Conservation (phyloP, 345 rosid species). For the Erodium maritimum region DNA sequence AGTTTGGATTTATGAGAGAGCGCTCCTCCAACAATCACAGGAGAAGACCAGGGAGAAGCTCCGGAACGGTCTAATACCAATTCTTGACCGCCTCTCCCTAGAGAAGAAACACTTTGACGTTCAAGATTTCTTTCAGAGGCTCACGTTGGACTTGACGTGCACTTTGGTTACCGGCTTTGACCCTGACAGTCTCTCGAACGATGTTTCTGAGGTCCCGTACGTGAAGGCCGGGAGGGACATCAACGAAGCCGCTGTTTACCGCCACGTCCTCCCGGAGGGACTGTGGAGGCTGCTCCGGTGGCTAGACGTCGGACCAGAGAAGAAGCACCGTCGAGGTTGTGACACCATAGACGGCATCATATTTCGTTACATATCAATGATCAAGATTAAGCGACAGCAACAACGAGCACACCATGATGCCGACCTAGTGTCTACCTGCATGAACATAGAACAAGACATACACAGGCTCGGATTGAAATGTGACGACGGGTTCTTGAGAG, state of each 20-base stretch:
- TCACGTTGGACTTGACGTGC: constrained; percentile 29
- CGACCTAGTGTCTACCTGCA: constrained; percentile 29
- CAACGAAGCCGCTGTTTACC: constrained; percentile 25
- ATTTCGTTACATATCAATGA: constrained; percentile 14
- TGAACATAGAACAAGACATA: constrained; percentile 15
- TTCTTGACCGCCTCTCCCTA: constrained; percentile 25
- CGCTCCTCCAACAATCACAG: constrained; percentile 15
- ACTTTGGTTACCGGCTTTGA: constrained; percentile 30
- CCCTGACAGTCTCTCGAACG: constrained; percentile 21
- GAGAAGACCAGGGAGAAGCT: constrained; percentile 18
- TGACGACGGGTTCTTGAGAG: constrained; percentile 29
- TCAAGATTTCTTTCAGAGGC: constrained; percentile 33
- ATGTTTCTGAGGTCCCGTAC: constrained; percentile 19
- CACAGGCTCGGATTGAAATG: too few species aligned
- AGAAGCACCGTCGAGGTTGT: constrained; percentile 21
- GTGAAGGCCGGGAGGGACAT: constrained; percentile 23
- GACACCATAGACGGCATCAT: constrained; percentile 10
- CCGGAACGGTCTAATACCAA: constrained; percentile 25
- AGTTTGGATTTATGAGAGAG: constrained; percentile 13
- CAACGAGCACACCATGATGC: constrained; percentile 1
- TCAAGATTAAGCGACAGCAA: constrained; percentile 13
- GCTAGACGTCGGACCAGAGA: constrained; percentile 29
- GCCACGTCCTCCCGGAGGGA: constrained; percentile 27
- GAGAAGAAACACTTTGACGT: constrained; percentile 21
- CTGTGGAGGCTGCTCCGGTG: constrained; percentile 35